These are phyloP conservation scores for Apiotrichum domesticum DNA, from an alignment of 1,284 basidiomycete genomes.

Conservation along the genomic window DNA sequence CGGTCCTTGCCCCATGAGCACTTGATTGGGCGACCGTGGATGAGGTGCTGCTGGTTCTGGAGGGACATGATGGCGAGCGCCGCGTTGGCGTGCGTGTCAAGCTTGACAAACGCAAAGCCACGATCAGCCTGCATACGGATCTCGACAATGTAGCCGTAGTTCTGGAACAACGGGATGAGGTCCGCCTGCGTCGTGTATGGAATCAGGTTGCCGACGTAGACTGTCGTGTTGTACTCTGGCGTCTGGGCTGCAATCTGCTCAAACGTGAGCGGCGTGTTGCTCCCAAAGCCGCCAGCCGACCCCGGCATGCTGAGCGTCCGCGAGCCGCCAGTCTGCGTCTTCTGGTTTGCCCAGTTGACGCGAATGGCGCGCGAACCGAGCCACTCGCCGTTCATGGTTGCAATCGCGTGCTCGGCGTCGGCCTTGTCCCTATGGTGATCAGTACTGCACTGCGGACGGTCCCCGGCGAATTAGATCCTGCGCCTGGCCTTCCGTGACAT, in stretches of 20 bases:
- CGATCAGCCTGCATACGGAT: conserved; percentile 97
- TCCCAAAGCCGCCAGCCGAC: conserved; percentile 46
- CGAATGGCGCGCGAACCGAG: conserved; percentile 93
- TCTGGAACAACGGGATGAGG: conserved; percentile 85
- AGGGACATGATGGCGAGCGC: conserved; percentile 94
- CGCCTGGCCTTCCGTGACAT: too few relatives aligned
- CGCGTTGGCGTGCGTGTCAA: conserved; percentile 95
- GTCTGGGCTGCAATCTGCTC: conserved; percentile 83
- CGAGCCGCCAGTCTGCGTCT: conserved; percentile 64
- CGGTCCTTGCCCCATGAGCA: conserved; percentile 98
- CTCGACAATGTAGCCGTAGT: conserved; percentile 94
- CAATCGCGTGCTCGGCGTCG: conserved; percentile 96
- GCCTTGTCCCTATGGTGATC: conserved; percentile 80
- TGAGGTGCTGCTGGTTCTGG: conserved; percentile 79
- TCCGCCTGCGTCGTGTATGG: conserved; percentile 93
- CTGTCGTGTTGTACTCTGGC: conserved; percentile 85
- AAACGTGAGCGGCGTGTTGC: conserved; percentile 75
- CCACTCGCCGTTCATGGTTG: conserved; percentile 99
- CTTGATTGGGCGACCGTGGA: conserved; percentile 92
- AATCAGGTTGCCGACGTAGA: conserved; percentile 97
- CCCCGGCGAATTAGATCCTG: too few relatives aligned
- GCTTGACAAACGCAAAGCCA: conserved; percentile 96
- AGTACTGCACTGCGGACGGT: not conserved
- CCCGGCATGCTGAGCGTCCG: conserved; percentile 43
- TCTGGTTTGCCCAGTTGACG: conserved; percentile 98